Evolutionary conservation across 2,329 filamentous ascomycete species (phyloP), one percentile per base, ranked within the genome.

Genomic region (Beauveria bassiana): DNA sequence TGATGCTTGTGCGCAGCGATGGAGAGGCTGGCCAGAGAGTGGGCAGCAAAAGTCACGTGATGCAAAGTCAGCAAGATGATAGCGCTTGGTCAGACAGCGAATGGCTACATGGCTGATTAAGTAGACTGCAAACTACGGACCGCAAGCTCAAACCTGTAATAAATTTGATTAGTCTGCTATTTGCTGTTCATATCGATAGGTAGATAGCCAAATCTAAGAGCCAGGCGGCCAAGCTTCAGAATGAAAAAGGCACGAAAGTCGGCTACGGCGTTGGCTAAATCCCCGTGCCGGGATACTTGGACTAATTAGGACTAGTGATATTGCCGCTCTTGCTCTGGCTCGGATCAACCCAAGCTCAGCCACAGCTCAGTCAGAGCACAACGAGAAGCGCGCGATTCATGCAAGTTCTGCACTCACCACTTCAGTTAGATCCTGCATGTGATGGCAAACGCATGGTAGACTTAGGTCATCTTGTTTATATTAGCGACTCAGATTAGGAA

Each of bases 1-100:
- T 47, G 20, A 55, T 22, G 50, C 51, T 40, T 55, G 51, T 49
- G 59, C 26, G 59, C 28, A 43, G n/a, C 49, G 51, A 61, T 49
- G 24, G 14, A 55, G n/a, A 20, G 43, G 28, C 28, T 10, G 26
- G 12, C 45, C 24, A 18, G 16, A 47, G 42, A 47, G 51, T 47
- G 59, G 42, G 16, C 3, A 42, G 16, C 18, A 18, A n/a, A 2
- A 24, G 3, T 54, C 59, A 61, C 59, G 59, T 61, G 59, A 50
- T 34, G 16, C 5, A 24, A 52, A 52, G 10, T 31, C 50, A 20
- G 10, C 45, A 22, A 22, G 10, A 14, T 22, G 34, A 38, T 16
- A 16, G 34, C 34, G 14, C 34, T 16, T 16, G 34, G 34, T 5
- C 34, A 38, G 5, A 14, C 14, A 5, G 31, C 31, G 5, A 20